A percentile compares a stretch with the other conserved stretches of the same genome.
phyloP scores from a whole-genome alignment of 179 eudicot genomes.

The Spinacia oleracea region DNA sequence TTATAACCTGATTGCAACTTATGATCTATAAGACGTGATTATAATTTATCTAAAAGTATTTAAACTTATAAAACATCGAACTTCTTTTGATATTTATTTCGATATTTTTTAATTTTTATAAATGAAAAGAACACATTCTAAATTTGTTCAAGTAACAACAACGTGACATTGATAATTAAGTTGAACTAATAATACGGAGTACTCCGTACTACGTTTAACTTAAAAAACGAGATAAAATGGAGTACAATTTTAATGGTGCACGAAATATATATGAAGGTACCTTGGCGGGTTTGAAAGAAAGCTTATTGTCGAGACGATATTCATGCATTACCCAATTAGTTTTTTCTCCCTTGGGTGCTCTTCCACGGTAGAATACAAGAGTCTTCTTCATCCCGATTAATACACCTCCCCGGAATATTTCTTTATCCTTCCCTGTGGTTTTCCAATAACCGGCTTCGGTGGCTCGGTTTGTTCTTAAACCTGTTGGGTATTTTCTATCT shows the following conservation, averaged over 20 bases:
- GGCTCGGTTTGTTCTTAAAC: constrained; percentile 77
- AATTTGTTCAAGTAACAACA: too few species aligned
- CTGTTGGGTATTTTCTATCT: constrained; percentile 85
- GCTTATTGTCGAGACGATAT: constrained; percentile 65
- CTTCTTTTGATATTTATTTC: too few species aligned
- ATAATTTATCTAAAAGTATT: too few species aligned
- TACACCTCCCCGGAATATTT: constrained; percentile 55
- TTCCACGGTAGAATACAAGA: constrained; percentile 76
- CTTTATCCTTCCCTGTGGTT: constrained; percentile 86
- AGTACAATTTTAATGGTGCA: background rate
- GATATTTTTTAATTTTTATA: too few species aligned
- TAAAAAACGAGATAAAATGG: too few species aligned
- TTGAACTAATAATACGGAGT: too few species aligned
- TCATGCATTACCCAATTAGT: constrained; percentile 98
- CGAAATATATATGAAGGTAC: constrained; percentile 28
- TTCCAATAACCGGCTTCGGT: constrained; percentile 94
- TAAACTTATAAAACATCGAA: too few species aligned
- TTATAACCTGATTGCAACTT: too few species aligned
- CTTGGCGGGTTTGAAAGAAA: constrained; percentile 58
- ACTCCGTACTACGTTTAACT: too few species aligned
- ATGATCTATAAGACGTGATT: too few species aligned
- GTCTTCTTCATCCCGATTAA: constrained; percentile 92
- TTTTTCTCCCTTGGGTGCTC: constrained; percentile 94
- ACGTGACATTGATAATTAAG: too few species aligned
- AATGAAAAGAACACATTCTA: too few species aligned